Base-by-base conservation (phyloP, 2,329 filamentous ascomycete species). In the Paraphoma chrysanthemicola region DNA sequence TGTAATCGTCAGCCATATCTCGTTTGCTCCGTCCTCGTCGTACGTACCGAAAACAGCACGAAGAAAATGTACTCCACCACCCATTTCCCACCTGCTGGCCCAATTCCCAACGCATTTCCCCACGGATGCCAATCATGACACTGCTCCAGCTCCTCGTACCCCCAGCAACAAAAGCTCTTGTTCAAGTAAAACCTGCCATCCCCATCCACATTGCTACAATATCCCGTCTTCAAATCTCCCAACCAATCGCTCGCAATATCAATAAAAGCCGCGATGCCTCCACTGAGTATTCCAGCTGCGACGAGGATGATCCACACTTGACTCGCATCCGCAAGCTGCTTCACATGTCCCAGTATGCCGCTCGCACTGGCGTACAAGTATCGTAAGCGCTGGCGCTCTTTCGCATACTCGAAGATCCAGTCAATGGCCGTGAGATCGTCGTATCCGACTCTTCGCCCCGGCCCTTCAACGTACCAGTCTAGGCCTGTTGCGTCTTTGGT, bases 401-500 rank as follows among this genome's bases (percentile, higher is more conserved):
- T 97, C 50, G 91, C 95, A 73, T 98, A 97, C 77, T 99, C 95
- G 69, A 97, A 98, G 73, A 98, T 98, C 95, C 95, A 99, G 80
- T 99, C 95, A 75, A 99, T 99, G 56, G 95, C 94, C 14, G 94
- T 97, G 75, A 97, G 83, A 78, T 99, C 91, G 72, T 97, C 94
- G 79, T 99, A 99, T 52, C 91, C 94, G 38, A 97, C 93, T 71
- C 95, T 87, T 51, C 92, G 87, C 1, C 93, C 93, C 0, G 92
- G 93, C 0, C 92, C 93, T 77, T 97, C 94, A 46, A 90, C 85
- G 73, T 96, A 91, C 94, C 94, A 98, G 76, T 98, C 94, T 17
- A 80, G 64, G 0, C 75, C 76, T 12, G 64, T 72, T 23, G 76
- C 73, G 60, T 83, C 80, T 61, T 82, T 82, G 46, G 73, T 69